Conservation (phyloP, 257 asterid genomes). For the Nemophila menziesii region DNA sequence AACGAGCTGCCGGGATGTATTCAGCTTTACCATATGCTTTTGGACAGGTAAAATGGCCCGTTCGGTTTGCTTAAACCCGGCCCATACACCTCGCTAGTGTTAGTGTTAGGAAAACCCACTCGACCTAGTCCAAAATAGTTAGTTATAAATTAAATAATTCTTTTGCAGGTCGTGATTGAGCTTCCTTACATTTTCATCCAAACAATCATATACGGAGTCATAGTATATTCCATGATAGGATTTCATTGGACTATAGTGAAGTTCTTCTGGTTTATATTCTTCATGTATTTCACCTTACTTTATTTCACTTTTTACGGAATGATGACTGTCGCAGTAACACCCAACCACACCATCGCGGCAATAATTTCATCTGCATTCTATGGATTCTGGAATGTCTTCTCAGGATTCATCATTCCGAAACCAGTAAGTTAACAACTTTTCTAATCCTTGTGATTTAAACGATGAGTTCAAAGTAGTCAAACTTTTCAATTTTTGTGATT, state of each 20-base stretch:
- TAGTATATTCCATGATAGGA: slow-evolving; percentile 73
- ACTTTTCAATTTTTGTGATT: neutral
- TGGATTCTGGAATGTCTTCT: slow-evolving; percentile 77
- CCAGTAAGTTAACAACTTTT: slow-evolving; percentile 6
- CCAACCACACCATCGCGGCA: slow-evolving; percentile 65
- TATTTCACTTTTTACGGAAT: slow-evolving; percentile 88
- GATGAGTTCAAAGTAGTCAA: neutral
- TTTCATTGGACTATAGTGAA: slow-evolving; percentile 61
- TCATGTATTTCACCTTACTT: slow-evolving; percentile 62
- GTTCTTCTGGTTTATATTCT: slow-evolving; percentile 63
- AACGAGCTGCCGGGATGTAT: slow-evolving; percentile 93
- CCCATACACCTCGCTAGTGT: no score
- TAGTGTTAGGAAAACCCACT: no score
- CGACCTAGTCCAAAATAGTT: no score
- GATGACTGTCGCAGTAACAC: slow-evolving; percentile 73
- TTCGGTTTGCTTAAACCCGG: no score
- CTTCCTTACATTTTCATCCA: slow-evolving; percentile 66
- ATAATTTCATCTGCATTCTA: slow-evolving; percentile 71
- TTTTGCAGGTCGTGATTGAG: slow-evolving; percentile 60
- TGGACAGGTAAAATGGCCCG: slow-evolving; percentile 46
- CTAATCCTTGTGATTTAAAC: neutral
- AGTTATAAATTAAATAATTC: neutral
- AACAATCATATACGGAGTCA: slow-evolving; percentile 53
- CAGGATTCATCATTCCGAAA: slow-evolving; percentile 19
- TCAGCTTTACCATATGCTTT: slow-evolving; percentile 88